Evolutionary conservation across 176 grass and related monocot species (phyloP).

Genomic region (Oryza nivara): DNA sequence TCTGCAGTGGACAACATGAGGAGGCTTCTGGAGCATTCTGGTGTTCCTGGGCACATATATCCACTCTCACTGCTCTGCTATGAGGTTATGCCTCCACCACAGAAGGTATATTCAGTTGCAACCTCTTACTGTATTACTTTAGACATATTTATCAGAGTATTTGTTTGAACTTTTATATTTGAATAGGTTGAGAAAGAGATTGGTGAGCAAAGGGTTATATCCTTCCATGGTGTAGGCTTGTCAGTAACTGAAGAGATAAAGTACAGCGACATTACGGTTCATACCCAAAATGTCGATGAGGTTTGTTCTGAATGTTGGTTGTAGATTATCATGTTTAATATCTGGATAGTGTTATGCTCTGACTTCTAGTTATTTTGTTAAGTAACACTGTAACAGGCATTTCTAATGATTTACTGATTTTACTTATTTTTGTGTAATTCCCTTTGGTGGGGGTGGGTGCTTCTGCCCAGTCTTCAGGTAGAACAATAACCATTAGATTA

Average conservation of each 20-base stretch:
- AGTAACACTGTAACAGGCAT: background rate
- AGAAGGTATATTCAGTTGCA: conserved; percentile 55
- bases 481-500: conserved; percentile 5
- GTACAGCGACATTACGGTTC: conserved; percentile 56
- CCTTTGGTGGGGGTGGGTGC: background rate
- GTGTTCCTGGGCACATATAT: conserved; percentile 85
- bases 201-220: conserved; percentile 88
- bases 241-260: conserved; percentile 81
- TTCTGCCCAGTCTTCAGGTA: background rate
- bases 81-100: conserved; percentile 97
- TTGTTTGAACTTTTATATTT: conserved; percentile 30
- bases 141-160: conserved; percentile 12
- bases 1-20: conserved; percentile 97
- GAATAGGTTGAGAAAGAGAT: conserved; percentile 93
- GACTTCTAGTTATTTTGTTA: conserved; percentile 22
- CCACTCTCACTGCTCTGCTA: conserved; percentile 87
- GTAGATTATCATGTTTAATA: conserved; percentile 27
- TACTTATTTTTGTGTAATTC: background rate
- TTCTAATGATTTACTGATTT: background rate
- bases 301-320: conserved; percentile 43
- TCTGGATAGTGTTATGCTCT: conserved; percentile 14
- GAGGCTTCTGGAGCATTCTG: conserved; percentile 88
- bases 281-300: conserved; percentile 65
- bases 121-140: background rate
- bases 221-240: conserved; percentile 89